Evolutionary conservation across 192 early-diverging fungal genomes (phyloP).

Genomic region (Piromyces finnis): DNA sequence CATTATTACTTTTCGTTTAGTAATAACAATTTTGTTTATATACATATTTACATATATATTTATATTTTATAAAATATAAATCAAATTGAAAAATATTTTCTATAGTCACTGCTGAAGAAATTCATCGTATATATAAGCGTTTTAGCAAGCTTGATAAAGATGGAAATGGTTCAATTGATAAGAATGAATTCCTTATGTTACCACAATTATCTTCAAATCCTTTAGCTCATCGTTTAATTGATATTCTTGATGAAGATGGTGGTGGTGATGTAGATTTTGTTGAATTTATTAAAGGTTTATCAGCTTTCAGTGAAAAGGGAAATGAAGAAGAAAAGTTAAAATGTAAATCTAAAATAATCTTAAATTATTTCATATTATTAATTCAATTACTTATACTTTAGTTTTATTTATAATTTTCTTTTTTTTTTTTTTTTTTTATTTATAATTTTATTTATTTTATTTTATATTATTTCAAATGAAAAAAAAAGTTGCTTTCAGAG

Average conservation of each 20-base stretch:
- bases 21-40: too few species aligned
- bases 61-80: too few species aligned
- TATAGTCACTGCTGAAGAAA: constrained; percentile 76
- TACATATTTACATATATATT: too few species aligned
- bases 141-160: constrained; percentile 87
- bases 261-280: constrained; percentile 98
- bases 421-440: not conserved
- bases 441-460: not conserved
- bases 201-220: constrained; percentile 98
- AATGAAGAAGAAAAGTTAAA: constrained; percentile 87
- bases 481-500: constrained; percentile 77
- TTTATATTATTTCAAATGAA: not conserved
- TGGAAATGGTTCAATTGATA: constrained; percentile 87
- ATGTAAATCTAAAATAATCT: constrained; percentile 31
- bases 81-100: too few species aligned
- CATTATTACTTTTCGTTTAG: too few species aligned
- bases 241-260: constrained; percentile 95
- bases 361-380: too few species aligned
- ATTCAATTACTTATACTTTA: not conserved
- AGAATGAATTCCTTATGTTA: constrained; percentile 89
- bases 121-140: constrained; percentile 94
- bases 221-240: constrained; percentile 82
- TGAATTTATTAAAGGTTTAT: constrained; percentile 90
- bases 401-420: not conserved
- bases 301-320: constrained; percentile 85